phyloP scores from a whole-genome alignment of 306 rosid genomes.

The Coriaria nepalensis region DNA sequence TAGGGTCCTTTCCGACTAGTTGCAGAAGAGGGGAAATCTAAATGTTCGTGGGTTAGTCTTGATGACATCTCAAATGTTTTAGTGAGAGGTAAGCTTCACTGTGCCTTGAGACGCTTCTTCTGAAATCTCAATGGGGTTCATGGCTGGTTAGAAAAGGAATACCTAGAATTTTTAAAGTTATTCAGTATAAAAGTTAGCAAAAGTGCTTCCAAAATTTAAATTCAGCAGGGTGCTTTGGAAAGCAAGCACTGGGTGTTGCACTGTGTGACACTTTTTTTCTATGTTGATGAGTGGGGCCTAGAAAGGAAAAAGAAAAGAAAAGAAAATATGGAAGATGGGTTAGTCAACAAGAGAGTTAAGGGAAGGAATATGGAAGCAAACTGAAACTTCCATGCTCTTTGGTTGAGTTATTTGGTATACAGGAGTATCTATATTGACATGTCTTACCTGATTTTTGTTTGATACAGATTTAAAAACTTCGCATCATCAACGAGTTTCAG shows the following conservation, averaged over 20 bases:
- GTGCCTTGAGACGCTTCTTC: constrained; percentile 13
- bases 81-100: constrained; percentile 52
- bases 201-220: no score
- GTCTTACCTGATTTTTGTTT: constrained; percentile 12
- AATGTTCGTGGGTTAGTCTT: constrained; percentile 96
- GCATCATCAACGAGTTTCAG: constrained; percentile 91
- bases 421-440: constrained; percentile 2
- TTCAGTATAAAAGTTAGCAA: no score
- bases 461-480: constrained; percentile 85
- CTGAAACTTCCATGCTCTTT: neutral
- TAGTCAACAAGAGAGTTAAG: neutral
- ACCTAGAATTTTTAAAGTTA: no score
- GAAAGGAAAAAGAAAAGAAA: neutral
- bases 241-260: neutral
- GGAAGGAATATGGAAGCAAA: neutral
- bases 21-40: constrained; percentile 94
- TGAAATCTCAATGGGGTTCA: neutral
- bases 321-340: neutral
- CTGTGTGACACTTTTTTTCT: neutral
- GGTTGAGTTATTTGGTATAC: constrained; percentile 1
- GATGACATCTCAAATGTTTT: constrained; percentile 79
- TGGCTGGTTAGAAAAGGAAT: no score
- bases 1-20: constrained; percentile 96
- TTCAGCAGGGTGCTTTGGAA: no score
- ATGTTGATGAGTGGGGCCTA: neutral